Base-by-base conservation (phyloP, 2,329 filamentous ascomycete species). In the Penicillium rolfsii region DNA sequence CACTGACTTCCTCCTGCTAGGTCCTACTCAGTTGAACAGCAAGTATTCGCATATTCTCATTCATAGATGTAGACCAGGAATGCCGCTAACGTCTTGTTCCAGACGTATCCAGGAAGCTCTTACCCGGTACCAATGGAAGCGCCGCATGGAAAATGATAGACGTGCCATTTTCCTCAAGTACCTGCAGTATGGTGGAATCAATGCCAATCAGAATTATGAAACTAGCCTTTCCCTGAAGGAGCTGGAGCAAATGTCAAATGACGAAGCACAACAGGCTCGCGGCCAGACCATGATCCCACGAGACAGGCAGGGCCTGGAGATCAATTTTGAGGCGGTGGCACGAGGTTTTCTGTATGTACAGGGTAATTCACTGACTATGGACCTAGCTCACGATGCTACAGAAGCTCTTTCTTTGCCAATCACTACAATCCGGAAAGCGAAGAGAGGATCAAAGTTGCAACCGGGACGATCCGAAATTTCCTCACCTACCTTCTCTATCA, bases 81-180 rank as follows among this genome's bases (percentile, higher is more conserved):
- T 54, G n/a, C 59, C 73, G 16, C 58, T 73, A 52, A 73, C 62
- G 1, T 22, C 35, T 53, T 22, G 2, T 45, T 61, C 5, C 61
- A 90, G 89, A 58, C 91, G 95, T 50, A 91, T 98, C 43, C 89
- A 97, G 71, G 85, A 88, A 28, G 95, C 91, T 50, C 90, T 98
- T 57, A 88, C 93, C 66, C 89, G 92, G 14, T 99, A 89, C 78
- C 87, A 90, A 63, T 83, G 85, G 38, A 90, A 88, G 50, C 89
- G 93, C 35, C 93, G 91, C 65, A 84, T 97, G 60, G 85, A 90
- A 60, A 75, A 81, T 12, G 81, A 86, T 4, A 87, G 87, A 26
- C 75, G 81, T 4, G 80, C 83, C 19, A 79, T 93, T 36, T 95
- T 99, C 77, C 83, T 86, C 70, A 91, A 90, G 65, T 97, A 95